These are phyloP conservation scores for Piper betle DNA, from an alignment of 164 flowering plant genomes.

Conservation along the genomic window DNA sequence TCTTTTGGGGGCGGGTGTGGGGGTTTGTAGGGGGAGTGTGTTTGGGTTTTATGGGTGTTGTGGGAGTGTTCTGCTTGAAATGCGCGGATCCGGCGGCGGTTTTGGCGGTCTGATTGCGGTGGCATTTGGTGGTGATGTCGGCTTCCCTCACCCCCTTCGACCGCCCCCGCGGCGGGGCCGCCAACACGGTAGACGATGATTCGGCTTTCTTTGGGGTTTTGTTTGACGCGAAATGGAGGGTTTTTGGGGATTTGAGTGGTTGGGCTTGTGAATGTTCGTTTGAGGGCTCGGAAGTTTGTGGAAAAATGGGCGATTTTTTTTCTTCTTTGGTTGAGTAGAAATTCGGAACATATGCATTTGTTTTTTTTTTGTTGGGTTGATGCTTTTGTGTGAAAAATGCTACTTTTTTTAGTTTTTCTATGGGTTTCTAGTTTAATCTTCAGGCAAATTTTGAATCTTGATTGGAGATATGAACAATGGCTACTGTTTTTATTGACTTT, in stretches of 20 bases:
- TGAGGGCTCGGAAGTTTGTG: too few relatives aligned
- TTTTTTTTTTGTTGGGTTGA: too few relatives aligned
- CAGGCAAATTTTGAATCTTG: not conserved
- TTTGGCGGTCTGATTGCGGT: conserved; percentile 9
- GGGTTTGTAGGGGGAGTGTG: too few relatives aligned
- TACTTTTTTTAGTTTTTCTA: not conserved
- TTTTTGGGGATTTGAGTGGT: not conserved
- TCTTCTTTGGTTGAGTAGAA: too few relatives aligned
- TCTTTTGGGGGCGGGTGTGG: too few relatives aligned
- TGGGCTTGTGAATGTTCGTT: not conserved
- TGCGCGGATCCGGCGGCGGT: conserved; percentile 9
- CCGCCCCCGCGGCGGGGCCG: conserved; percentile 52
- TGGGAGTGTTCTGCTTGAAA: conserved; percentile 5
- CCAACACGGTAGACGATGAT: conserved; percentile 68
- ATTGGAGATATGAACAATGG: too few relatives aligned
- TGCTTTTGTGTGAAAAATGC: too few relatives aligned
- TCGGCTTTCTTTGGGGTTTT: not conserved
- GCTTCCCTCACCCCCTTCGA: conserved; percentile 72
- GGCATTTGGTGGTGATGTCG: conserved; percentile 37
- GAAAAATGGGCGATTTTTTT: too few relatives aligned
- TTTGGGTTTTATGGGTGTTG: not conserved
- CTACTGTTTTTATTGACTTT: conserved; percentile 1
- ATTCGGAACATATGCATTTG: too few relatives aligned
- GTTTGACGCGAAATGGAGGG: too few relatives aligned
- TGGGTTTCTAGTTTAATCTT: not conserved